A percentile compares a stretch with the other conserved stretches of the same genome.
Evolutionary conservation across 176 grass and related monocot genomes (phyloP).

Genomic region (Tillandsia fasciculata): DNA sequence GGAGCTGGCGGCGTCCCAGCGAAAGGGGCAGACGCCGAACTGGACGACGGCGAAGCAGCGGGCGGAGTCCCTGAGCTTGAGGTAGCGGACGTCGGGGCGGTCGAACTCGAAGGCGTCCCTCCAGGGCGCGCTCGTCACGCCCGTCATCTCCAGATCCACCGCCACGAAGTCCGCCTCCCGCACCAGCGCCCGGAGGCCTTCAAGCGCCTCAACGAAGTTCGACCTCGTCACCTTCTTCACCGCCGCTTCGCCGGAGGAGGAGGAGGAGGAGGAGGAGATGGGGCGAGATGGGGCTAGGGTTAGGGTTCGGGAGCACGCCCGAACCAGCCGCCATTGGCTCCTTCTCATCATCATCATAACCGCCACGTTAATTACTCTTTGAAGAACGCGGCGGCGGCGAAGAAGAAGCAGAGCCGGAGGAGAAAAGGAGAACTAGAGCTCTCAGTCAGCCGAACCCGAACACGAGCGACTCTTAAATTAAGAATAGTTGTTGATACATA

Average conservation of each 20-base stretch:
- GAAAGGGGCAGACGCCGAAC: slow-evolving; percentile 89
- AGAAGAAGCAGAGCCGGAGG: too few relatives aligned
- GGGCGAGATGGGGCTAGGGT: background rate
- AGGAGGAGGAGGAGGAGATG: slow-evolving; percentile 21
- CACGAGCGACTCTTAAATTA: too few relatives aligned
- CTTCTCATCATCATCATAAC: background rate
- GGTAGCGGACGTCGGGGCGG: slow-evolving; percentile 64
- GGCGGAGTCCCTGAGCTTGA: slow-evolving; percentile 73
- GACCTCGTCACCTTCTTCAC: slow-evolving; percentile 69
- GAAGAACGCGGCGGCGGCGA: too few relatives aligned
- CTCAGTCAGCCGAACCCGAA: too few relatives aligned
- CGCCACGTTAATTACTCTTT: too few relatives aligned
- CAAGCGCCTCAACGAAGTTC: slow-evolving; percentile 50
- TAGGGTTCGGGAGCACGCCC: background rate
- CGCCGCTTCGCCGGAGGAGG: slow-evolving; percentile 31
- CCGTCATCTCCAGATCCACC: slow-evolving; percentile 89
- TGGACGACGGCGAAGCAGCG: slow-evolving; percentile 62
- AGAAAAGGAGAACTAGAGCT: too few relatives aligned
- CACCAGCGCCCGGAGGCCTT: slow-evolving; percentile 43
- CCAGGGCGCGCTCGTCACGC: slow-evolving; percentile 71
- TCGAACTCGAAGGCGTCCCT: slow-evolving; percentile 75
- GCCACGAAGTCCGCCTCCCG: slow-evolving; percentile 66
- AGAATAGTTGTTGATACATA: too few relatives aligned
- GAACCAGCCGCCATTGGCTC: background rate
- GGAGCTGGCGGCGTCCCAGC: slow-evolving; percentile 50